A percentile compares a stretch with the other conserved stretches of the same genome.
Evolutionary conservation across 1,284 basidiomycete genomes (phyloP).

Genomic region (Ceratobasidium sp.): DNA sequence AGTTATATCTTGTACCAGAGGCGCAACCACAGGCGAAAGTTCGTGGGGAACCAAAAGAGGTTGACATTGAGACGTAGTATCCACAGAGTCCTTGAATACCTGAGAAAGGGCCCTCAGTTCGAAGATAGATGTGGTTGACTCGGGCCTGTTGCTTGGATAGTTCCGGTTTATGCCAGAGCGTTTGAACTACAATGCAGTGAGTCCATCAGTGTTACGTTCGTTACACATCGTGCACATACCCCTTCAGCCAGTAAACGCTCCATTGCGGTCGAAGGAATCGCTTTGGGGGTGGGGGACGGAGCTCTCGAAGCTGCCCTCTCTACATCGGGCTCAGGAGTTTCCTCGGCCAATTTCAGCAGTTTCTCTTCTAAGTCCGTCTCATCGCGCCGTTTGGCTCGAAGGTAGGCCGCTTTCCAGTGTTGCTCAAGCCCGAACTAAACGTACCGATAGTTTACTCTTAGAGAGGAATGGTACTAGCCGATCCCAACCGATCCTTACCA

Average conservation of each 20-base stretch:
- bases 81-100: slow-evolving; percentile 27
- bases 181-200: neutral
- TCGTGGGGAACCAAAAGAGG: slow-evolving; percentile 21
- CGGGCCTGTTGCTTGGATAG: neutral
- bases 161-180: slow-evolving; percentile 15
- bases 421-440: slow-evolving; percentile 31
- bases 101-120: slow-evolving; percentile 12
- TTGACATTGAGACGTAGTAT: slow-evolving; percentile 32
- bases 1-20: slow-evolving; percentile 19
- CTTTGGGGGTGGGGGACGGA: neutral
- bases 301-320: slow-evolving; percentile 8
- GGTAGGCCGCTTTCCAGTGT: slow-evolving; percentile 17
- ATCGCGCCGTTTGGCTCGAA: slow-evolving; percentile 28
- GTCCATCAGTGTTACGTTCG: neutral
- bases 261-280: slow-evolving; percentile 23
- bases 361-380: slow-evolving; percentile 32
- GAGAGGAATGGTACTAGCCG: too few relatives aligned
- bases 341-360: slow-evolving; percentile 26
- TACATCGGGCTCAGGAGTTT: slow-evolving; percentile 14
- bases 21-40: slow-evolving; percentile 29
- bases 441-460: neutral
- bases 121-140: neutral
- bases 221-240: neutral
- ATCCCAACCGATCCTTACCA: slow-evolving; percentile 1
- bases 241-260: slow-evolving; percentile 34